Percentiles rank a stretch among this genome's conserved stretches.
Conservation (phyloP, 1,139 yeast species). For the Taiozyma sp. region DNA sequence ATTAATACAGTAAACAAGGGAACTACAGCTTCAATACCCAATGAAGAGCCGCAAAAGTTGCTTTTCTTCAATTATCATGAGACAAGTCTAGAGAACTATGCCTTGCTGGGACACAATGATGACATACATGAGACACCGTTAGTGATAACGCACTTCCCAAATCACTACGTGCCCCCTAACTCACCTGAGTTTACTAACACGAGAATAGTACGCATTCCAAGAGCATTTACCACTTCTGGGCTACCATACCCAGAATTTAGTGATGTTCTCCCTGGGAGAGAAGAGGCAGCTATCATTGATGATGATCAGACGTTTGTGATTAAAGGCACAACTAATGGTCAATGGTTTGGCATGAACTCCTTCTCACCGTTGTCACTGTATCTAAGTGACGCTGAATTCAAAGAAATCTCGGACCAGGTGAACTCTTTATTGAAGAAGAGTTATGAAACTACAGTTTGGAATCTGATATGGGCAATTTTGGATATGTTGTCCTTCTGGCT, state of each 20-base stretch:
- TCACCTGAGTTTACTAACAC: slow-evolving; percentile 35
- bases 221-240: slow-evolving; percentile 36
- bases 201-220: slow-evolving; percentile 61
- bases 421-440: slow-evolving; percentile 42
- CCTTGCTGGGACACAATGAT: slow-evolving; percentile 4
- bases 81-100: slow-evolving; percentile 36
- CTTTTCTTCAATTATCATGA: slow-evolving; percentile 70
- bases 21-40: slow-evolving; percentile 2
- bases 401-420: slow-evolving; percentile 37
- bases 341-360: slow-evolving; percentile 48
- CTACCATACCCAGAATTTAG: slow-evolving; percentile 54
- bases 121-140: slow-evolving; percentile 30
- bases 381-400: slow-evolving; percentile 35
- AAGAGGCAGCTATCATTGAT: slow-evolving; percentile 56
- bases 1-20: slow-evolving; percentile 12
- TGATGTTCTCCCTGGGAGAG: slow-evolving; percentile 52
- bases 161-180: slow-evolving; percentile 35
- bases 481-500: slow-evolving; percentile 47
- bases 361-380: slow-evolving; percentile 48
- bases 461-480: slow-evolving; percentile 36
- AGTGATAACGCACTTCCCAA: slow-evolving; percentile 64
- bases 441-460: slow-evolving; percentile 34
- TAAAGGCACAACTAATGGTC: slow-evolving; percentile 37
- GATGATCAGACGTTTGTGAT: slow-evolving; percentile 27
- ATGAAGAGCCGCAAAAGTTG: slow-evolving; percentile 15